Evolutionary conservation across 768 basidiomycete species (phyloP).

Genomic region (Phylloporus rhodoxanthus): DNA sequence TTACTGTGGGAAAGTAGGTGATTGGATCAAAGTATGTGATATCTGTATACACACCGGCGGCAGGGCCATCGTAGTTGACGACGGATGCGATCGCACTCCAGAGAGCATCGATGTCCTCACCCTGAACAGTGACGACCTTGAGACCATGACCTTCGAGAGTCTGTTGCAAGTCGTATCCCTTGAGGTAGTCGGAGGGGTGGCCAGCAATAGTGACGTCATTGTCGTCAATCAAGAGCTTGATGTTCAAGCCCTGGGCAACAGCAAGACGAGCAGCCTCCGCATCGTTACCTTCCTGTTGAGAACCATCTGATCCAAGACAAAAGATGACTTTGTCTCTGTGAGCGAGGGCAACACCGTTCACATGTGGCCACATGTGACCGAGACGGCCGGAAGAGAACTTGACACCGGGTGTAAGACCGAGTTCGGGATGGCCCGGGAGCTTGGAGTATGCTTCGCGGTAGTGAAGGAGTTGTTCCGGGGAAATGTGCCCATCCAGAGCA

Average conservation of each 20-base stretch:
- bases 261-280: slow-evolving; percentile 86
- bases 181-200: slow-evolving; percentile 80
- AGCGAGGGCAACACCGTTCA: slow-evolving; percentile 81
- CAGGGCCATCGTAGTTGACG: slow-evolving; percentile 64
- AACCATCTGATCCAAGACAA: slow-evolving; percentile 83
- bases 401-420: slow-evolving; percentile 86
- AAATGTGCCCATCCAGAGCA: slow-evolving; percentile 66
- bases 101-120: slow-evolving; percentile 74
- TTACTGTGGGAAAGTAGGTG: slow-evolving; percentile 37
- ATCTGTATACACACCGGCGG: slow-evolving; percentile 51
- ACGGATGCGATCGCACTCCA: slow-evolving; percentile 60
- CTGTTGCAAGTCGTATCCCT: slow-evolving; percentile 65
- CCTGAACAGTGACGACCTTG: slow-evolving; percentile 65
- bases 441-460: slow-evolving; percentile 84
- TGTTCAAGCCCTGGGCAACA: slow-evolving; percentile 75
- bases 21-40: not conserved
- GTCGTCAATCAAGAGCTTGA: slow-evolving; percentile 85
- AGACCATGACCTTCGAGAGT: slow-evolving; percentile 80
- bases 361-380: slow-evolving; percentile 86
- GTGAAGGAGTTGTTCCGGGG: slow-evolving; percentile 71
- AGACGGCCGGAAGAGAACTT: slow-evolving; percentile 92
- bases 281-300: slow-evolving; percentile 88
- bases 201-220: slow-evolving; percentile 93
- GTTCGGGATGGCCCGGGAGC: slow-evolving; percentile 85
- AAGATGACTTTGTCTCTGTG: slow-evolving; percentile 73